phyloP scores from a whole-genome alignment of 306 rosid species.

The Ochetophila trinervis region DNA sequence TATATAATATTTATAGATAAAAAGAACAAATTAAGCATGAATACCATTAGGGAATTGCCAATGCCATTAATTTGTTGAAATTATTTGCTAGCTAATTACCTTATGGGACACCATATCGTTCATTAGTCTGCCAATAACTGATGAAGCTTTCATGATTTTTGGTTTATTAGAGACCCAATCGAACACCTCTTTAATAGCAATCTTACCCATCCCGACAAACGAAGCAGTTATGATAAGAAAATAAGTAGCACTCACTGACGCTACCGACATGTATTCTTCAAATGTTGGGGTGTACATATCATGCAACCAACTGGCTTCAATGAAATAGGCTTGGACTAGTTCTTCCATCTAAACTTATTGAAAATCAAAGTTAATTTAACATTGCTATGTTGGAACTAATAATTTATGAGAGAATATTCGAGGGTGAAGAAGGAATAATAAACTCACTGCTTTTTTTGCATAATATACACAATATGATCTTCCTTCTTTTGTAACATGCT shows the following conservation, averaged over 20 bases:
- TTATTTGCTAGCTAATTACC: neutral
- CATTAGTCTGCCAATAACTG: conserved; percentile 1
- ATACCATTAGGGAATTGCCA: too few species aligned
- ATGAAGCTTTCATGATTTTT: neutral
- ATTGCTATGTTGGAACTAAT: too few species aligned
- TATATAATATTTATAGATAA: too few species aligned
- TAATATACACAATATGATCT: conserved; percentile 17
- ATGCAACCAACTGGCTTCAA: too few species aligned
- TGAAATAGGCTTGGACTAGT: too few species aligned
- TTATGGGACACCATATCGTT: neutral
- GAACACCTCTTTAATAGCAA: conserved; percentile 6
- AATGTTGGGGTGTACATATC: too few species aligned
- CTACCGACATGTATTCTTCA: conserved; percentile 30
- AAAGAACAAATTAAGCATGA: too few species aligned
- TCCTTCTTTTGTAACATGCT: conserved; percentile 13
- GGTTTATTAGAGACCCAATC: conserved; percentile 9
- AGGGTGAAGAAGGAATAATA: too few species aligned
- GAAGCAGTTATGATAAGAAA: neutral
- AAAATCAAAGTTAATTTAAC: too few species aligned
- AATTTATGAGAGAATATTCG: too few species aligned
- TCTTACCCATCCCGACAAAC: conserved; percentile 14
- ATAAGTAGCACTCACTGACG: neutral
- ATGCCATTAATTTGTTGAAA: too few species aligned
- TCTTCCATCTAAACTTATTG: too few species aligned
- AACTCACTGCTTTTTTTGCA: conserved; percentile 23